These are phyloP conservation scores for Mimosa pudica DNA, from an alignment of 306 rosid species.

Conservation along the genomic window DNA sequence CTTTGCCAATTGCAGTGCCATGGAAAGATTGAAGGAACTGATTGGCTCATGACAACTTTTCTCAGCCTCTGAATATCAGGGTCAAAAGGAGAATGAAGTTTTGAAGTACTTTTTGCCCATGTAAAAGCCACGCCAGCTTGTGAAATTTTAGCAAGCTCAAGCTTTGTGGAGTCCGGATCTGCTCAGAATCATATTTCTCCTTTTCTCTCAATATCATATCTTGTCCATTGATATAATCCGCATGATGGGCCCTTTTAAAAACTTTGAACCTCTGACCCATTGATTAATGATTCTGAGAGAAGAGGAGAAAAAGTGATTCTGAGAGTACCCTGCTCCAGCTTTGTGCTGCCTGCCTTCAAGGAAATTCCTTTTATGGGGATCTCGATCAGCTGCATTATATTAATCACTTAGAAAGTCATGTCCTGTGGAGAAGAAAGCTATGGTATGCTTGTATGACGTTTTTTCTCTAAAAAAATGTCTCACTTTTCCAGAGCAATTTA, in stretches of 20 bases:
- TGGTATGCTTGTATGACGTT: background rate
- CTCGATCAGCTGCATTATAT: constrained; percentile 15
- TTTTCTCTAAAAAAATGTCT: background rate
- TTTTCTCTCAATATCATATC: too few relatives aligned
- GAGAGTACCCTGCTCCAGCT: background rate
- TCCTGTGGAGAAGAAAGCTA: background rate
- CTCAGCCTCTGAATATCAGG: constrained; percentile 18
- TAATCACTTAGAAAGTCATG: background rate
- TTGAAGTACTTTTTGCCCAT: constrained; percentile 27
- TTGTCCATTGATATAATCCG: too few relatives aligned
- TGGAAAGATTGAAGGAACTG: constrained; percentile 56
- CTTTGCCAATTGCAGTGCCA: constrained; percentile 57
- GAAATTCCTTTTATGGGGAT: background rate
- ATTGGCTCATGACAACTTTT: constrained; percentile 36
- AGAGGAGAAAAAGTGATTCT: too few relatives aligned
- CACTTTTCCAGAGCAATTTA: background rate
- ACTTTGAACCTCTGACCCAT: too few relatives aligned
- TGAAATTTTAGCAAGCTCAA: constrained; percentile 22
- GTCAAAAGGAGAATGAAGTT: constrained; percentile 18
- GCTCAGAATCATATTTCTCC: too few relatives aligned
- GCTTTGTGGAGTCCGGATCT: background rate
- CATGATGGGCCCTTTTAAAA: too few relatives aligned
- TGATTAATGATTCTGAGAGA: too few relatives aligned
- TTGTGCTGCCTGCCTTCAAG: background rate
- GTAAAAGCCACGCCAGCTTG: constrained; percentile 8